Evolutionary conservation across 2,329 filamentous ascomycete species (phyloP).

Genomic region (Cercospora sesami): DNA sequence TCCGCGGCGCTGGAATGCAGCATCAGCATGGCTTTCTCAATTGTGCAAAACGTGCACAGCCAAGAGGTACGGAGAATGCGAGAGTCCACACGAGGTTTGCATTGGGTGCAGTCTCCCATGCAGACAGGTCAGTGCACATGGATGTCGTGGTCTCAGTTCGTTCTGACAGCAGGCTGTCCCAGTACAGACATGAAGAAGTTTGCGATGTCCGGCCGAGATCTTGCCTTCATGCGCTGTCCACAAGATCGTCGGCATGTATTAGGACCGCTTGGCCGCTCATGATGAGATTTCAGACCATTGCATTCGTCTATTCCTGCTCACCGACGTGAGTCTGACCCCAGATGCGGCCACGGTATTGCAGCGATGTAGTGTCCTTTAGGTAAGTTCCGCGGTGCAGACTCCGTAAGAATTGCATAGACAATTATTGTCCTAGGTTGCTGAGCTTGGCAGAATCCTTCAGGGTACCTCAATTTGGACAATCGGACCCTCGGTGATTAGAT

Average conservation of each 20-base stretch:
- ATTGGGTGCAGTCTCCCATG: neutral
- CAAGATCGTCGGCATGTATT: neutral
- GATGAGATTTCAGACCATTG: neutral
- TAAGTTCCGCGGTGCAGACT: neutral
- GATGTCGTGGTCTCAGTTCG: neutral
- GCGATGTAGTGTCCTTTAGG: neutral
- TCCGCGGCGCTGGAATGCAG: neutral
- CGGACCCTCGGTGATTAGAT: neutral
- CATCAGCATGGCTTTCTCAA: neutral
- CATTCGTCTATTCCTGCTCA: neutral
- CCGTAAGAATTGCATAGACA: neutral
- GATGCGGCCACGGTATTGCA: neutral
- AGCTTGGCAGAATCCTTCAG: neutral
- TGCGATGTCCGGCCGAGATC: neutral
- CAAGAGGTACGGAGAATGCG: neutral
- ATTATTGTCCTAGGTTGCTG: neutral
- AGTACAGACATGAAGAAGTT: neutral
- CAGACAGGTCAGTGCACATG: neutral
- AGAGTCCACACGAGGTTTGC: neutral
- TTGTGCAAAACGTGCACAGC: neutral
- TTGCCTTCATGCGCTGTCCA: neutral
- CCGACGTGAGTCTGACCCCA: neutral
- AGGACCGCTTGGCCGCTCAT: neutral
- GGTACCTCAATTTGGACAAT: neutral
- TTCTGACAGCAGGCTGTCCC: neutral